phyloP scores from a whole-genome alignment of 2,329 filamentous ascomycete species.

The Xylariaceae sp. region DNA sequence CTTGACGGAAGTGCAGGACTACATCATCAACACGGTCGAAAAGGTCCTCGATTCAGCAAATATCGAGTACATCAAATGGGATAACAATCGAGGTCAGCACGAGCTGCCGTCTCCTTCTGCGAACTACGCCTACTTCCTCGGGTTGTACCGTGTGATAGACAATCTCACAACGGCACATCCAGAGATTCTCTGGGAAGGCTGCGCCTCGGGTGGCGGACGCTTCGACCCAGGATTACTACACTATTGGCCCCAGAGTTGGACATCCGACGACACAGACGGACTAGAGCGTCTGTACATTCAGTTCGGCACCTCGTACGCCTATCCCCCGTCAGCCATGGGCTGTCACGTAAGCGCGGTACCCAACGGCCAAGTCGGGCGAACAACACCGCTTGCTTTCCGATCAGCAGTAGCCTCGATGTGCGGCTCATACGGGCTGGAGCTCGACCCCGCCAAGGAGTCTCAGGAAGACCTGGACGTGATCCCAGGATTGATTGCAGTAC shows the following conservation, averaged over 20 bases:
- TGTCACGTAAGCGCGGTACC: slow-evolving; percentile 61
- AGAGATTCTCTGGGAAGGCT: slow-evolving; percentile 62
- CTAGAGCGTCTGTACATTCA: slow-evolving; percentile 59
- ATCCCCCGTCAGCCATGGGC: slow-evolving; percentile 60
- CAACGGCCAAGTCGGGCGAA: slow-evolving; percentile 53
- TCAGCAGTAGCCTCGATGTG: slow-evolving; percentile 67
- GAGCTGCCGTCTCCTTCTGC: slow-evolving; percentile 52
- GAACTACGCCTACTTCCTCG: slow-evolving; percentile 59
- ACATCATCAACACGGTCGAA: slow-evolving; percentile 53
- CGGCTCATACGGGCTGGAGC: slow-evolving; percentile 62
- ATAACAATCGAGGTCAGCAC: slow-evolving; percentile 63
- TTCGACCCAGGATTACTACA: slow-evolving; percentile 61
- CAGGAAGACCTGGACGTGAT: slow-evolving; percentile 50
- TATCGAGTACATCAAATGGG: slow-evolving; percentile 63
- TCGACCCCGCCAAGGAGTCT: slow-evolving; percentile 51
- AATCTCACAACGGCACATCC: slow-evolving; percentile 57
- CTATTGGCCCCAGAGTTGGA: slow-evolving; percentile 65
- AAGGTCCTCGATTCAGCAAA: slow-evolving; percentile 49
- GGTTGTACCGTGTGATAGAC: slow-evolving; percentile 59
- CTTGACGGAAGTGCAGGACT: slow-evolving; percentile 59
- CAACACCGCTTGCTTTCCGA: slow-evolving; percentile 55
- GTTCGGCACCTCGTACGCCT: slow-evolving; percentile 59
- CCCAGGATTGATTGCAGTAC: slow-evolving; percentile 49
- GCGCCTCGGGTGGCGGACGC: slow-evolving; percentile 60
- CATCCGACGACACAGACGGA: slow-evolving; percentile 62